Percentiles rank a stretch among this genome's conserved stretches.
Conservation (phyloP, 306 rosid genomes). For the Ormosia emarginata region DNA sequence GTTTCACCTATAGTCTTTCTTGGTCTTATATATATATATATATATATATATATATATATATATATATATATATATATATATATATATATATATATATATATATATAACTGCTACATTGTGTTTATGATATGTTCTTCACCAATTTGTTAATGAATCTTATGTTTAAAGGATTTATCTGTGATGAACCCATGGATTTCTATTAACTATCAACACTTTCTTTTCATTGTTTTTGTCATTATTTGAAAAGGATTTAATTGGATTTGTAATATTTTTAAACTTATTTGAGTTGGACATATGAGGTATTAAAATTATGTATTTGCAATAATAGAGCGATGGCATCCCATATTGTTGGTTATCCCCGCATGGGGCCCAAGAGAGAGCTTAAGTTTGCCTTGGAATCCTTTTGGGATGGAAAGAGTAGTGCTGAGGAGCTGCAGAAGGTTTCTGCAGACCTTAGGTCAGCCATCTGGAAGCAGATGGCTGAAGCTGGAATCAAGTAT, state of each 20-base stretch:
- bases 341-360: constrained; percentile 86
- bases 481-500: constrained; percentile 57
- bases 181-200: not conserved
- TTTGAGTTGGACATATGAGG: not conserved
- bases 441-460: constrained; percentile 62
- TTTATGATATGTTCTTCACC: not conserved
- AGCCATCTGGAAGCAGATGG: constrained; percentile 84
- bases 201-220: not conserved
- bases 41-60: no score
- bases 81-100: no score
- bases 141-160: not conserved
- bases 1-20: no score
- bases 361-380: constrained; percentile 83
- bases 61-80: no score
- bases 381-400: constrained; percentile 57
- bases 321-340: constrained; percentile 66
- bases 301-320: constrained; percentile 12
- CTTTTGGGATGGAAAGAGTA: constrained; percentile 85
- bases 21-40: no score
- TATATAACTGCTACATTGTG: not conserved
- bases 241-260: not conserved
- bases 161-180: not conserved
- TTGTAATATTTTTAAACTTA: not conserved
- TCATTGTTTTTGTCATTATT: not conserved
- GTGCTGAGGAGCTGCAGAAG: constrained; percentile 56